phyloP scores from a whole-genome alignment of 2,329 filamentous ascomycete genomes.

The Paecilomyces dactylethromorphus region DNA sequence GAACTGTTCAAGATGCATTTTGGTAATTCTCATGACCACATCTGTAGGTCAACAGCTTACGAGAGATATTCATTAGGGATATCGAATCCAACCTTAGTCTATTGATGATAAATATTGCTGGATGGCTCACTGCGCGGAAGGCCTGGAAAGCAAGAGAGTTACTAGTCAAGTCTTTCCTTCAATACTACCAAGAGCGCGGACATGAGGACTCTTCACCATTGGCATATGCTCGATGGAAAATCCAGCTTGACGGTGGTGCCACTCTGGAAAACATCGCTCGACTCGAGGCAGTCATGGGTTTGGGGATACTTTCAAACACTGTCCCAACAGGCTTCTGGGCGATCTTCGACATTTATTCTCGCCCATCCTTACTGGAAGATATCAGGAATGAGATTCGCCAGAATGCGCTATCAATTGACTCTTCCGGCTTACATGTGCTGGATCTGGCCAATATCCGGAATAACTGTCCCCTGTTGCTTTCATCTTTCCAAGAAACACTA shows the following conservation, averaged over 20 bases:
- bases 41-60: neutral
- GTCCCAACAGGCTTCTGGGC: conserved; percentile 41
- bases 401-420: conserved; percentile 17
- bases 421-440: conserved; percentile 11
- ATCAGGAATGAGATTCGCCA: conserved; percentile 34
- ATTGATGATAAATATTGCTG: conserved; percentile 25
- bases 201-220: conserved; percentile 28
- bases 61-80: conserved; percentile 19
- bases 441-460: conserved; percentile 28
- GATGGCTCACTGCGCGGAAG: conserved; percentile 31
- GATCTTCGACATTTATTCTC: conserved; percentile 37
- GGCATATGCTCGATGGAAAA: conserved; percentile 11
- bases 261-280: conserved; percentile 16
- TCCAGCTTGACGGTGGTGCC: conserved; percentile 8
- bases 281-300: conserved; percentile 18
- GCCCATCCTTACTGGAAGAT: conserved; percentile 30
- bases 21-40: conserved; percentile 9
- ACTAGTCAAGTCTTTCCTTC: conserved; percentile 27
- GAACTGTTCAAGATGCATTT: conserved; percentile 13
- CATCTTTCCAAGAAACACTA: conserved; percentile 31
- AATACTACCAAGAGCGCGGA: conserved; percentile 35
- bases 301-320: conserved; percentile 38
- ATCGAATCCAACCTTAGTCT: conserved; percentile 29
- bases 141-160: conserved; percentile 30
- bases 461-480: conserved; percentile 29